A percentile compares a stretch with the other conserved stretches of the same genome.
phyloP scores from a whole-genome alignment of 129 eudicot species.

The Calendula officinalis region DNA sequence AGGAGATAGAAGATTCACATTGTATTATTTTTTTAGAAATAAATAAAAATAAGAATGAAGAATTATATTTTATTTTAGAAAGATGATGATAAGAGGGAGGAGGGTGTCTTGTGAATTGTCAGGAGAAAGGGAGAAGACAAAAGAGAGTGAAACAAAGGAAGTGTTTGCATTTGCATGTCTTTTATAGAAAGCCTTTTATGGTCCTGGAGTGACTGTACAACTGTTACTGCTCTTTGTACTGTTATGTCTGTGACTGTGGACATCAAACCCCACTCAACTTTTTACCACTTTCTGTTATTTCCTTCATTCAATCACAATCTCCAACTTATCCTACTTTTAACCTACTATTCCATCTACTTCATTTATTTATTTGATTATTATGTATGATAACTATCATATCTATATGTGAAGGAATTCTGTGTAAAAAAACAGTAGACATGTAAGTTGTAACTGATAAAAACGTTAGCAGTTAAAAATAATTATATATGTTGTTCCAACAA shows the following conservation, averaged over 20 bases:
- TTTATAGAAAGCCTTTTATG: conserved; percentile 32
- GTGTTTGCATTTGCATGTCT: conserved; percentile 47
- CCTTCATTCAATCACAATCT: conserved; percentile 22
- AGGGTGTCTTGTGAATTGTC: conserved; percentile 42
- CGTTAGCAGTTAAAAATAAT: no score
- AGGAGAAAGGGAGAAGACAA: conserved; percentile 40
- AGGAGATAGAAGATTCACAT: no score
- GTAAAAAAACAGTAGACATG: no score
- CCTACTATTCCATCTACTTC: neutral
- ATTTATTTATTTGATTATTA: neutral
- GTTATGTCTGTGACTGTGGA: conserved; percentile 25
- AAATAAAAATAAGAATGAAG: neutral
- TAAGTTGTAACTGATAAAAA: no score
- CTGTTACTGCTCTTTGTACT: conserved; percentile 38
- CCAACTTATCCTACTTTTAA: neutral
- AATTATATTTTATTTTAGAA: conserved; percentile 7
- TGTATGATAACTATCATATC: no score
- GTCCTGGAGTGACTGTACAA: conserved; percentile 29
- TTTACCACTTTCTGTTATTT: conserved; percentile 25
- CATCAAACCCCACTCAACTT: conserved; percentile 30
- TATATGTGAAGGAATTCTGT: no score
- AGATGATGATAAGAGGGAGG: conserved; percentile 1
- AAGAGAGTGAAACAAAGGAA: conserved; percentile 45
- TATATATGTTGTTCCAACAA: no score
- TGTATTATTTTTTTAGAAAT: no score